A percentile compares a stretch with the other conserved stretches of the same genome.
phyloP scores from a whole-genome alignment of 169 alveolate species.

The Plasmodium vivax region DNA sequence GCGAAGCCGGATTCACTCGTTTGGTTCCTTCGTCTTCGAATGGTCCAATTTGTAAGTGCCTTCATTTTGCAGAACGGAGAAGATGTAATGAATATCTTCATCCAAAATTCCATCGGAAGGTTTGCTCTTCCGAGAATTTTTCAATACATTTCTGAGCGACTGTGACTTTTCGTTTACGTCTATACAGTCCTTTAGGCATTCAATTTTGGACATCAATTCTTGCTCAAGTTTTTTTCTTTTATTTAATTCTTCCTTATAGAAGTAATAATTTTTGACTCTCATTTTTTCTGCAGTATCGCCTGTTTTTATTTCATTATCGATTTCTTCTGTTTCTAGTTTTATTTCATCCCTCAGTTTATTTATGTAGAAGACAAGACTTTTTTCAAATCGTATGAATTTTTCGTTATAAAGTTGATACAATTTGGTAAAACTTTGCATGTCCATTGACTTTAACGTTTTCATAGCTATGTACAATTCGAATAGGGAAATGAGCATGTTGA shows the following conservation, averaged over 20 bases:
- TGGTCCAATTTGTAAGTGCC: constrained; percentile 59
- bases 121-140: not conserved
- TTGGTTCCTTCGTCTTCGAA: constrained; percentile 26
- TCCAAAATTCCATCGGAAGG: constrained; percentile 17
- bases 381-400: constrained; percentile 44
- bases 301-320: constrained; percentile 35
- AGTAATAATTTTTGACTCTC: constrained; percentile 47
- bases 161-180: constrained; percentile 56
- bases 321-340: constrained; percentile 63
- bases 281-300: constrained; percentile 40
- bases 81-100: constrained; percentile 27
- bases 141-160: constrained; percentile 11
- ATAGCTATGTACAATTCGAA: constrained; percentile 71
- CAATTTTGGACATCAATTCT: constrained; percentile 38
- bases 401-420: constrained; percentile 52
- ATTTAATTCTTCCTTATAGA: constrained; percentile 63
- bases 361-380: constrained; percentile 22
- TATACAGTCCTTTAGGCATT: constrained; percentile 44
- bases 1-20: not conserved
- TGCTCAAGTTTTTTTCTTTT: constrained; percentile 58
- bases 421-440: constrained; percentile 16
- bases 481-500: constrained; percentile 45
- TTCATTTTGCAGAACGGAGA: constrained; percentile 55
- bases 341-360: constrained; percentile 59
- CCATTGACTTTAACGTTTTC: constrained; percentile 38